These are phyloP conservation scores for Cercospora berteroae DNA, from an alignment of 2,329 filamentous ascomycete genomes.

Conservation along the genomic window DNA sequence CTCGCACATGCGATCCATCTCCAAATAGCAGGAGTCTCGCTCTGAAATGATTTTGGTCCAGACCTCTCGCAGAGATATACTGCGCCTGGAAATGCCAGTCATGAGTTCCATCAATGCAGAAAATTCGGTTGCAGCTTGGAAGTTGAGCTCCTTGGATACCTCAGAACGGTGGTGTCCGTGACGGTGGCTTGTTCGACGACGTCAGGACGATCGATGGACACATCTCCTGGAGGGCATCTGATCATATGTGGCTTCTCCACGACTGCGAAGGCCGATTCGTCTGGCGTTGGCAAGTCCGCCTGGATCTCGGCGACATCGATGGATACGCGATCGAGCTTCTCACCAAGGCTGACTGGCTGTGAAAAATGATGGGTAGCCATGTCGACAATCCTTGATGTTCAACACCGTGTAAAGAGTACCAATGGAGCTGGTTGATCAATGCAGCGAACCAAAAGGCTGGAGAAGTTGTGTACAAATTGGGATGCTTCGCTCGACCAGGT, in stretches of 20 bases:
- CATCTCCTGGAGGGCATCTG: not conserved
- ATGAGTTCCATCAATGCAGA: constrained; percentile 2
- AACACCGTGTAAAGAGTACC: not conserved
- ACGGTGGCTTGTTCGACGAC: constrained; percentile 1
- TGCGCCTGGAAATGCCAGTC: constrained; percentile 4
- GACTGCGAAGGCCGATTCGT: not conserved
- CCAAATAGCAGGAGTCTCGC: constrained; percentile 3
- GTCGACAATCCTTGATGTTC: not conserved
- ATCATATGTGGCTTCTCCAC: not conserved
- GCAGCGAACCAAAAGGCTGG: not conserved
- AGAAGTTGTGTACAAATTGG: not conserved
- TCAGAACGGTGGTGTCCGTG: constrained; percentile 1
- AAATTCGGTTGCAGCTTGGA: constrained; percentile 1
- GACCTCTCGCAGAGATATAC: constrained; percentile 5
- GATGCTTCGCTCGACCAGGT: not conserved
- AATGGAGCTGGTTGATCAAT: not conserved
- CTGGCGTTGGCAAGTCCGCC: not conserved
- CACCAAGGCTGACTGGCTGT: not conserved
- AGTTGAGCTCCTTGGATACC: not conserved
- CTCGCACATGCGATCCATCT: constrained; percentile 9
- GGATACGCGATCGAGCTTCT: not conserved
- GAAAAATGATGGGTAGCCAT: not conserved
- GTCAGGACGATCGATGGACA: not conserved
- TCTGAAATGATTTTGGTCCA: constrained; percentile 9
- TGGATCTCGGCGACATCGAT: not conserved